These are phyloP conservation scores for Hordeum marinum DNA, from an alignment of 176 grass and related monocot genomes.

Conservation along the genomic window DNA sequence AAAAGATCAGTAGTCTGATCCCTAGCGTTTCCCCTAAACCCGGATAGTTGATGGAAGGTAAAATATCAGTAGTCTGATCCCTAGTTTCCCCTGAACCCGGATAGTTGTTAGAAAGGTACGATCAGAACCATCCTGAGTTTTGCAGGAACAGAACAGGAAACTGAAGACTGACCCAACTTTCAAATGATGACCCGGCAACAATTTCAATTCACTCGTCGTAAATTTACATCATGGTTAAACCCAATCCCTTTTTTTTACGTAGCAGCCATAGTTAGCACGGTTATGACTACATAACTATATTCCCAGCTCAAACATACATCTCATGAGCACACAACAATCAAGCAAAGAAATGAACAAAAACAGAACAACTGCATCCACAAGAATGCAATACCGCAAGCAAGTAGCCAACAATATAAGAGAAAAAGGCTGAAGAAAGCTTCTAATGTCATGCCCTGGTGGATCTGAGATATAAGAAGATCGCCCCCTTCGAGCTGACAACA, in stretches of 20 bases:
- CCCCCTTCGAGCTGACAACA: slow-evolving; percentile 46
- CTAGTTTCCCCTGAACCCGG: too few relatives aligned
- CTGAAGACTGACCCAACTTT: too few relatives aligned
- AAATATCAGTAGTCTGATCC: too few relatives aligned
- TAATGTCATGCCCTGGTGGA: slow-evolving; percentile 54
- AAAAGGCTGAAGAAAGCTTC: slow-evolving; percentile 5
- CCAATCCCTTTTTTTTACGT: background rate
- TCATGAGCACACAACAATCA: background rate
- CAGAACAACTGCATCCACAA: slow-evolving; percentile 17
- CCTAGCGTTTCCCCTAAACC: too few relatives aligned
- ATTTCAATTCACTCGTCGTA: background rate
- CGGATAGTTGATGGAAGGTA: too few relatives aligned
- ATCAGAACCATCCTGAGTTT: too few relatives aligned
- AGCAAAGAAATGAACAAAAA: background rate
- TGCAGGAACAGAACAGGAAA: too few relatives aligned
- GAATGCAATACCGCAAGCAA: slow-evolving; percentile 10
- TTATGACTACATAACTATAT: background rate
- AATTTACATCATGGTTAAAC: background rate
- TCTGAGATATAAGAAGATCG: slow-evolving; percentile 39
- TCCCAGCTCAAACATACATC: background rate
- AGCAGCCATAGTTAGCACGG: background rate
- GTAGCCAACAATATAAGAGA: background rate
- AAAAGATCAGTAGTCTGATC: too few relatives aligned
- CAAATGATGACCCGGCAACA: too few relatives aligned
- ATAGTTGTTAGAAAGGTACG: background rate